Base-by-base conservation (phyloP, 2,329 filamentous ascomycete species). In the Clonostachys chloroleuca region DNA sequence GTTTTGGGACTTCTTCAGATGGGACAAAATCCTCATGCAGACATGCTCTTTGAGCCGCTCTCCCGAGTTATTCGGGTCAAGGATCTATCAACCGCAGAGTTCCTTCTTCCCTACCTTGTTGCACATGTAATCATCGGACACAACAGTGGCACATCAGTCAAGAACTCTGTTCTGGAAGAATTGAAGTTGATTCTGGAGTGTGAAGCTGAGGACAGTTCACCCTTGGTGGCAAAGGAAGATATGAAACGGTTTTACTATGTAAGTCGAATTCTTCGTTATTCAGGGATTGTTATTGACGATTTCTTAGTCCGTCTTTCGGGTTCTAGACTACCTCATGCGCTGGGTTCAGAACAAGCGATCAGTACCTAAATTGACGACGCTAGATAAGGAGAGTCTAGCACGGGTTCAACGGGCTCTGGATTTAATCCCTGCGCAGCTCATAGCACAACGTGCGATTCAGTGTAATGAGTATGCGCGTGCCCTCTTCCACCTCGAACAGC, bases 391-490 rank as follows among this genome's bases (percentile, higher is more conserved):
- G 43, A 74, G 72, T 18, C 65, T 74, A 54, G 64, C 64, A 49
- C 74, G 62, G 56, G 79, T 77, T 48, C 75, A 72, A 63, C 73
- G 56, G 8, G 67, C 78, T 13, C 62, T 87, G 16, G 69, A 74
- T 47, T 69, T 78, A 10, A 87, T 97, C 5, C 88, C 95, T 47
- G 75, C 79, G 0, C 80, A 96, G 44, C 67, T 96, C 17, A 74
- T 83, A 17, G 91, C 94, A 7, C 81, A 83, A 53, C 82, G 92
- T 54, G 92, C 94, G 10, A 82, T 96, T n/a, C 89, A 96, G 59
- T 97, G 92, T 67, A 89, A 89, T 50, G 94, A 95, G 9, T 97
- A 92, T 61, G 86, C 94, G 8, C 83, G 94, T 44, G 94, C 95
- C 2, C 73, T 99, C 16, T 96, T 96, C 60, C 89, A 97, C 60